Percentiles rank a stretch among this genome's conserved stretches.
phyloP scores from a whole-genome alignment of 306 rosid species.

The Acacia crassicarpa region DNA sequence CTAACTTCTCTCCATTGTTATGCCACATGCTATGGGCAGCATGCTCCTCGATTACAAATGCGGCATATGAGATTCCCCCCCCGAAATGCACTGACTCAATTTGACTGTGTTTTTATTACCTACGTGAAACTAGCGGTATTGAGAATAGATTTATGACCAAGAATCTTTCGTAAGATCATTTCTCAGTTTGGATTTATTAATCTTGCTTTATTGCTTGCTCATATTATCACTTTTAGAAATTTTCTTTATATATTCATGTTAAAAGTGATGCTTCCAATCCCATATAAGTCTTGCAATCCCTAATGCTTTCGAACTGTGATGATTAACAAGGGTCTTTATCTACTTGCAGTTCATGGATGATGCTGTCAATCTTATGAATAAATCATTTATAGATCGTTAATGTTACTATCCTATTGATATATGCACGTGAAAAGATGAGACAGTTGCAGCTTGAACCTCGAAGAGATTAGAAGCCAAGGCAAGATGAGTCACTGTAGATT shows the following conservation, averaged over 20 bases:
- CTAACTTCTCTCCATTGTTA: not conserved
- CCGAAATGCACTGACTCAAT: not conserved
- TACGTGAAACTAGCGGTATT: constrained; percentile 10
- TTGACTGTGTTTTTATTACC: not conserved
- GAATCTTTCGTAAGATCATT: not conserved
- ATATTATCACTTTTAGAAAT: not conserved
- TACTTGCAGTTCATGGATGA: constrained; percentile 90
- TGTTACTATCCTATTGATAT: not conserved
- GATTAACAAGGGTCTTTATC: constrained; percentile 31
- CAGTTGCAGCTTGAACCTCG: constrained; percentile 25
- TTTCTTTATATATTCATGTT: not conserved
- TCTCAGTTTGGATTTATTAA: constrained; percentile 3
- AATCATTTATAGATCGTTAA: constrained; percentile 86
- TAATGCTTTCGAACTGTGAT: not conserved
- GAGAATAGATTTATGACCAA: not conserved
- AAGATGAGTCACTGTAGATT: constrained; percentile 27
- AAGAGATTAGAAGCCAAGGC: constrained; percentile 23
- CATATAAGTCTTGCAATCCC: constrained; percentile 12
- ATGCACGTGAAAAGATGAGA: constrained; percentile 12
- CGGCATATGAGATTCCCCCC: not conserved
- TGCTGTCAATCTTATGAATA: constrained; percentile 89
- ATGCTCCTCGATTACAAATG: not conserved
- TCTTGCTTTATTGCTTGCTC: not conserved
- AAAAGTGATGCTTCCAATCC: not conserved
- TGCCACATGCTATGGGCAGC: constrained; percentile 8